Evolutionary conservation across 192 early-diverging fungal genomes (phyloP), one percentile per base, ranked within the genome.

Genomic region (Chytriomyces confervae): DNA sequence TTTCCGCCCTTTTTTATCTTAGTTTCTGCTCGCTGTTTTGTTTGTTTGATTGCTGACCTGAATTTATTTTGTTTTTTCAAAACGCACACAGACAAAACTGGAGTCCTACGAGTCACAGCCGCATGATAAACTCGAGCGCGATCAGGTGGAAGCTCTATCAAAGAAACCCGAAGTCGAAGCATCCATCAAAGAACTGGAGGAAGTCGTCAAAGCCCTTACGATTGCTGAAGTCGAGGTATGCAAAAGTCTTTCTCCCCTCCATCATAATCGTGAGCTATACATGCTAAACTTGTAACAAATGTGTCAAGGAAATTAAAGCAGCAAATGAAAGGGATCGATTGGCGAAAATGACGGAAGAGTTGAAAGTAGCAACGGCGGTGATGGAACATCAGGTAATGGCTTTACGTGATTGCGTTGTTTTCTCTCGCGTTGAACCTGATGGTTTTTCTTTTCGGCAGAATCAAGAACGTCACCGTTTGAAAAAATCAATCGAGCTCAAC

Each of bases 151-250:
- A 50, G 72, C 84, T n/a, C 46, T 89, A 27, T 51, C 79, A 24
- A 80, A 69, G 75, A 85, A 83, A 75, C 77, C 81, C 7, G 84
- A 89, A 69, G 70, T 86, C 44, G 75, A 63, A 7, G 69, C 72
- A 20, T 66, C 73, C 2, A 62, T 82, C 61, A 86, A 83, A 61
- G 87, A 89, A 76, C 77, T 87, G 44, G 85, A 87, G 50, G 87
- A 86, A 18, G 68, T 85, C 24, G 50, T 80, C 57, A 82, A 83
- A 72, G 76, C 64, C 2, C 61, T 88, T 18, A 29, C 53, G 1
- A 48, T 63, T 11, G 66, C 81, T 6, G 87, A 85, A 57, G 57
- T 61, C 10, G 85, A 88, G 71, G 80, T 82, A 1, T 36, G 36
- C 36, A 36, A 36, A 36, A 36, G 36, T 36, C 36, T 4, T 3